phyloP scores from a whole-genome alignment of 768 basidiomycete genomes.

The Pholiota conissans region DNA sequence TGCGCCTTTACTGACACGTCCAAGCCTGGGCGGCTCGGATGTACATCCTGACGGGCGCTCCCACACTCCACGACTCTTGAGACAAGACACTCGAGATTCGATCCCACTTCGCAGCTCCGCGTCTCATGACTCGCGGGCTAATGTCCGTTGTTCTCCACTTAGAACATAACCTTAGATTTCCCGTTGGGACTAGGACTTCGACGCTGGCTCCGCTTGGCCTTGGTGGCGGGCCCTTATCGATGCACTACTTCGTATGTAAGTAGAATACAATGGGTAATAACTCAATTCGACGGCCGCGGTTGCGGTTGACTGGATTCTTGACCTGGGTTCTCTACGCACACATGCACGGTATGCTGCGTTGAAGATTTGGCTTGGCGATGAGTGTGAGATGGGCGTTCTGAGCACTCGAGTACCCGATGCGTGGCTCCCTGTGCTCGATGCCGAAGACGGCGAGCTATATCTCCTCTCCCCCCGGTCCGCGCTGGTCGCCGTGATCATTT shows the following conservation, averaged over 20 bases:
- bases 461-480: neutral
- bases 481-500: neutral
- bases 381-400: neutral
- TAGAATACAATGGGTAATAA: too few species aligned
- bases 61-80: neutral
- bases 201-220: neutral
- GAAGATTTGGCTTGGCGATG: neutral
- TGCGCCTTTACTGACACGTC: too few species aligned
- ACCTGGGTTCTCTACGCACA: too few species aligned
- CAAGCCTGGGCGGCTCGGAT: conserved; percentile 9
- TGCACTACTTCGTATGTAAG: too few species aligned
- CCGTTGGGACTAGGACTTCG: too few species aligned
- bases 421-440: too few species aligned
- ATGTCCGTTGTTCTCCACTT: neutral
- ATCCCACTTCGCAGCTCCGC: too few species aligned
- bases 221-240: neutral
- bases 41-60: neutral
- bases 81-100: too few species aligned
- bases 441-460: too few species aligned
- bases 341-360: too few species aligned
- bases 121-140: neutral
- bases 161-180: neutral
- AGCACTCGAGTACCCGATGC: neutral
- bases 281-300: neutral
- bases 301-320: too few species aligned